phyloP scores from a whole-genome alignment of 495 filamentous ascomycete species.

The Trichoderma asperelloides region DNA sequence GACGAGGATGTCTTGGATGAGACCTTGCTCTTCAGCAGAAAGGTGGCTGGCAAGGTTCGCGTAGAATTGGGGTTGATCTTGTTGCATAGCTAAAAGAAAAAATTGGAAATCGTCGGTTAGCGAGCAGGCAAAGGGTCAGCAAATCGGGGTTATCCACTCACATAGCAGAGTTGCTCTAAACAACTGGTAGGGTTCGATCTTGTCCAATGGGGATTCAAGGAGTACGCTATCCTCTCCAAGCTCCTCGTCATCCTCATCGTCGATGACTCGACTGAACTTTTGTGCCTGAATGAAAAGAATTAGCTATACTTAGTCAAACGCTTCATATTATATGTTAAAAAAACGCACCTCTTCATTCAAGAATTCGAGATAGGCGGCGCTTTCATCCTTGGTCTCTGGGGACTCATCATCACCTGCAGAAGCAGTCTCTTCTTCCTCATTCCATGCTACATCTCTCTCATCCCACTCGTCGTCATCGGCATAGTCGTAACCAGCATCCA shows the following conservation, averaged over 20 bases:
- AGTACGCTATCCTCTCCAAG: slow-evolving; percentile 85
- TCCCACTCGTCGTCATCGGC: slow-evolving; percentile 77
- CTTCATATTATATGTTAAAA: neutral
- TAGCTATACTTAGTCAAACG: slow-evolving; percentile 13
- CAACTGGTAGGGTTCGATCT: slow-evolving; percentile 83
- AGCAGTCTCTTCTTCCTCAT: slow-evolving; percentile 22
- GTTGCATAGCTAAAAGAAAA: slow-evolving; percentile 61
- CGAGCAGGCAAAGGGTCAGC: neutral
- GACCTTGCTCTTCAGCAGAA: slow-evolving; percentile 66
- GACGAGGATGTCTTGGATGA: slow-evolving; percentile 71
- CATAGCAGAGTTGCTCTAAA: slow-evolving; percentile 75
- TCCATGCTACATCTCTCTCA: slow-evolving; percentile 55
- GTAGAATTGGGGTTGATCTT: slow-evolving; percentile 85
- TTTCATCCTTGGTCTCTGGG: slow-evolving; percentile 74
- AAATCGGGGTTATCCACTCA: slow-evolving; percentile 39
- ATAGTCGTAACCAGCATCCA: slow-evolving; percentile 59
- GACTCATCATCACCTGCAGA: slow-evolving; percentile 29
- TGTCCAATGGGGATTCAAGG: slow-evolving; percentile 88
- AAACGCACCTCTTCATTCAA: slow-evolving; percentile 70
- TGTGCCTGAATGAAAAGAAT: slow-evolving; percentile 48
- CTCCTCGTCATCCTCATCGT: slow-evolving; percentile 68
- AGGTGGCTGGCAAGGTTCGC: slow-evolving; percentile 69
- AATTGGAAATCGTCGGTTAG: slow-evolving; percentile 16
- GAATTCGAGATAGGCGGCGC: slow-evolving; percentile 91
- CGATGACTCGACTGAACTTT: slow-evolving; percentile 60